Evolutionary conservation across 106 monocot species (phyloP), one percentile per base, ranked within the genome.

Genomic region (Narthecium ossifragum): DNA sequence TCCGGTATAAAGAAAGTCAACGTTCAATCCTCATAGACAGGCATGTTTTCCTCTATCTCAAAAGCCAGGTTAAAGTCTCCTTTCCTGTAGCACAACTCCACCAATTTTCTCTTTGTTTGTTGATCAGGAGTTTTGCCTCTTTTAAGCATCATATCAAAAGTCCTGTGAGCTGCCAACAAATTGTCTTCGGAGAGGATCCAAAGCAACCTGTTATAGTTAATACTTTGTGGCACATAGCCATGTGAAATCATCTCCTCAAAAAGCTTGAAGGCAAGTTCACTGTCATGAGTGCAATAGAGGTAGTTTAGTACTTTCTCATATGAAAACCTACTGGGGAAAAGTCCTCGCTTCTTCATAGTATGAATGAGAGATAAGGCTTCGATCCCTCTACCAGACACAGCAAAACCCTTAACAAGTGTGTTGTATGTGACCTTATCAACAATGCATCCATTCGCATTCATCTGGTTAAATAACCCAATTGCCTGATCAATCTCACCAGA

Each of bases 301-400:
- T 31, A 53, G 38, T 53, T 23, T 15, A 68, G 26, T 54, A 79
- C 47, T 59, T 24, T 68, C 31, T 68, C 41, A 64, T 53, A 73
- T 33, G 68, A 22, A 57, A 54, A 46, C 23, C 73, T 55, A 39
- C 51, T 73, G 8, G 73, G 78, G 48, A 72, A 3, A 43, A 79
- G 24, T 20, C 78, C 73, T 71, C 69, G 73, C 52, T 78, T 78
- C 20, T 59, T 50, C 73, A 69, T 73, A 68, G 59, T 59, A 53
- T 68, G 27, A 54, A 40, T 11, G 60, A 69, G 36, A 22, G 73
- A 73, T 31, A 73, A 53, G 53, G 73, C 78, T 31, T 79, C 78
- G 22, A 48, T 46, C 12, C 51, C 59, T 50, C 78, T 68, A 30
- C 55, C 56, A 57, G 48, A 55, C 28, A 22, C 29, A 55, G 59